Percentiles rank a stretch among this genome's conserved stretches.
phyloP scores from a whole-genome alignment of 2,329 filamentous ascomycete genomes.

The Aspergillus sp. region DNA sequence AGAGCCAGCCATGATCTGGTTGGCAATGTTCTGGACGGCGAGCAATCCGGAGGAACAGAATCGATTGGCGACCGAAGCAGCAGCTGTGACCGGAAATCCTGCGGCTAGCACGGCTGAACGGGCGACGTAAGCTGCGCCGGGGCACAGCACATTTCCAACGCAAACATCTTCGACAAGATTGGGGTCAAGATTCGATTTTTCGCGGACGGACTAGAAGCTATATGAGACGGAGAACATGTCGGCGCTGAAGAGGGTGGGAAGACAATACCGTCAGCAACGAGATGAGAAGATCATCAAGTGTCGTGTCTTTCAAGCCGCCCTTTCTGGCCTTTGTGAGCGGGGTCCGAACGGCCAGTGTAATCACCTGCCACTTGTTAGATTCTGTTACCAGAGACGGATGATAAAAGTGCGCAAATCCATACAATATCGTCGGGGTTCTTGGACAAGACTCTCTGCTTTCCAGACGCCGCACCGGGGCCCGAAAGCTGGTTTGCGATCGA shows the following conservation, averaged over 20 bases:
- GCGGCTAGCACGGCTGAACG: conserved; percentile 82
- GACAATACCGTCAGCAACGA: conserved; percentile 38
- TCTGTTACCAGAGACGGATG: neutral
- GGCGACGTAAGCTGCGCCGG: conserved; percentile 85
- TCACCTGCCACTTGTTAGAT: conserved; percentile 32
- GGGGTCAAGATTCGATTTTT: conserved; percentile 84
- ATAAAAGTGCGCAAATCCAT: conserved; percentile 18
- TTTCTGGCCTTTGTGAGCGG: conserved; percentile 44
- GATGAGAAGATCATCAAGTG: conserved; percentile 38
- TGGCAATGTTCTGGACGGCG: conserved; percentile 86
- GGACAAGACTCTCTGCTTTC: conserved; percentile 34
- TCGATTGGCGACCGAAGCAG: conserved; percentile 80
- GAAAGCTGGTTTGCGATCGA: conserved; percentile 46
- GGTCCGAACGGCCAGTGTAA: conserved; percentile 42
- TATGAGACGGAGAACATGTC: neutral
- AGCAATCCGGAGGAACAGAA: conserved; percentile 90
- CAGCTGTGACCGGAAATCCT: conserved; percentile 77
- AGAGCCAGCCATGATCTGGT: conserved; percentile 84
- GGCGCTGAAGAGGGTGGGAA: neutral
- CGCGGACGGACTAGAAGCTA: conserved; percentile 62
- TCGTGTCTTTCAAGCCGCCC: conserved; percentile 44
- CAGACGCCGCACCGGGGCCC: conserved; percentile 27
- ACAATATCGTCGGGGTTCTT: conserved; percentile 45
- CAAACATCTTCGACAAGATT: conserved; percentile 83
- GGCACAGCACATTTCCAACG: conserved; percentile 84